These are phyloP conservation scores for Copromyces sp. DNA, from an alignment of 495 filamentous ascomycete species.

Conservation along the genomic window DNA sequence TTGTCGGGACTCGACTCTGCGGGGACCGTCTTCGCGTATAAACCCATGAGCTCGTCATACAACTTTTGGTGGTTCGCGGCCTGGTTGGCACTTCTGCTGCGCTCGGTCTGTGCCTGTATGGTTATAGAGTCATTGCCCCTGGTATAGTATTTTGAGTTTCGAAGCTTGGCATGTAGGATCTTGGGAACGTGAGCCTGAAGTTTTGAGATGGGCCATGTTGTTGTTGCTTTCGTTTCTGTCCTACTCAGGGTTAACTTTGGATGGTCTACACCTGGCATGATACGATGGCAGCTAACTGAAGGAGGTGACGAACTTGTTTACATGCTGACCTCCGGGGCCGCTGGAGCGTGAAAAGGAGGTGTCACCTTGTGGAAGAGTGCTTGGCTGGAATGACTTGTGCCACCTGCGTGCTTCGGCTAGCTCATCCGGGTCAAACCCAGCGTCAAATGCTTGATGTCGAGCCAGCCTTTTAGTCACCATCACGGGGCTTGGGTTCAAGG, in stretches of 20 bases:
- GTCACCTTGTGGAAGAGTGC: conserved; percentile 56
- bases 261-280: conserved; percentile 2
- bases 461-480: conserved; percentile 8
- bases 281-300: background rate
- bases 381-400: conserved; percentile 53
- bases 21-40: conserved; percentile 47
- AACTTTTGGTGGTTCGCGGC: conserved; percentile 36
- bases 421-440: conserved; percentile 42
- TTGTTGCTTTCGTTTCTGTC: conserved; percentile 85
- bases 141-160: conserved; percentile 59
- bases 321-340: conserved; percentile 90
- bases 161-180: conserved; percentile 53
- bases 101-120: conserved; percentile 35
- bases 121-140: conserved; percentile 45
- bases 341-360: conserved; percentile 76
- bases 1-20: conserved; percentile 27
- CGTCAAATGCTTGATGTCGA: conserved; percentile 31
- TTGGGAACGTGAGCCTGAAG: conserved; percentile 56
- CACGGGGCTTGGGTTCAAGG: background rate
- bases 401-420: conserved; percentile 65
- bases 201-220: conserved; percentile 47
- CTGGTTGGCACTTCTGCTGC: conserved; percentile 35
- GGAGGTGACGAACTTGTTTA: conserved; percentile 69
- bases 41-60: conserved; percentile 41
- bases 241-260: conserved; percentile 33